A percentile compares a stretch with the other conserved stretches of the same genome.
These are phyloP conservation scores for Candida broadrunensis DNA, from an alignment of 805 yeast genomes.

Conservation along the genomic window DNA sequence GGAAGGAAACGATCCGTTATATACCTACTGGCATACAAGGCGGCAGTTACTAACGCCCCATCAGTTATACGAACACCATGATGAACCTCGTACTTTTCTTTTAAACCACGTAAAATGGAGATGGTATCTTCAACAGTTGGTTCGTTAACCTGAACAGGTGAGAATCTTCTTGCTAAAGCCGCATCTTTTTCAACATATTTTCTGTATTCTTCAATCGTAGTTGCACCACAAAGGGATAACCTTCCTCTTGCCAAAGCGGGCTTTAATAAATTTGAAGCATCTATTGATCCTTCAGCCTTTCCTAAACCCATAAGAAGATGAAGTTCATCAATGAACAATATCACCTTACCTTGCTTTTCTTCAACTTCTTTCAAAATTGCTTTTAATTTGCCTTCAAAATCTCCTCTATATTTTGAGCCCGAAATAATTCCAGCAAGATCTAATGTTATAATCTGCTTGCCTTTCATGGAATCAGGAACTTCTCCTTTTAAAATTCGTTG, in stretches of 20 bases:
- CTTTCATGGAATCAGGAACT: conserved; percentile 92
- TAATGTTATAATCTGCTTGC: conserved; percentile 76
- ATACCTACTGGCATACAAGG: conserved; percentile 83
- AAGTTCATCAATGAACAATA: conserved; percentile 86
- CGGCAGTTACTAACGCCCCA: conserved; percentile 90
- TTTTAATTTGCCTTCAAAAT: conserved; percentile 88
- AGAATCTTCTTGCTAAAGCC: conserved; percentile 91
- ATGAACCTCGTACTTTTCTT: conserved; percentile 93
- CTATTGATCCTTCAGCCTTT: conserved; percentile 91
- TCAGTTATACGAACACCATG: conserved; percentile 96
- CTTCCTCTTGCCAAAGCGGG: conserved; percentile 93
- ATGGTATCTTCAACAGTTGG: conserved; percentile 91
- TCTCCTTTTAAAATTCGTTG: conserved; percentile 89
- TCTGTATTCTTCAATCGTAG: conserved; percentile 89
- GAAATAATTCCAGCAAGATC: conserved; percentile 89
- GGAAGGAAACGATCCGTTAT: conserved; percentile 90
- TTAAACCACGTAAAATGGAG: conserved; percentile 86
- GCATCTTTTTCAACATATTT: conserved; percentile 96
- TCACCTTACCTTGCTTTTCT: conserved; percentile 68
- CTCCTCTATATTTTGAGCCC: conserved; percentile 96
- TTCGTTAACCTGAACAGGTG: conserved; percentile 80
- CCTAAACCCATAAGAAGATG: conserved; percentile 89
- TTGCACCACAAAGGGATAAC: conserved; percentile 93
- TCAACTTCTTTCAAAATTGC: conserved; percentile 80
- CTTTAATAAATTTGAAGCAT: conserved; percentile 88